Percentiles rank a stretch among this genome's conserved stretches.
These are phyloP conservation scores for Debaryomyces subglobosus DNA, from an alignment of 1,139 yeast species.

Conservation along the genomic window DNA sequence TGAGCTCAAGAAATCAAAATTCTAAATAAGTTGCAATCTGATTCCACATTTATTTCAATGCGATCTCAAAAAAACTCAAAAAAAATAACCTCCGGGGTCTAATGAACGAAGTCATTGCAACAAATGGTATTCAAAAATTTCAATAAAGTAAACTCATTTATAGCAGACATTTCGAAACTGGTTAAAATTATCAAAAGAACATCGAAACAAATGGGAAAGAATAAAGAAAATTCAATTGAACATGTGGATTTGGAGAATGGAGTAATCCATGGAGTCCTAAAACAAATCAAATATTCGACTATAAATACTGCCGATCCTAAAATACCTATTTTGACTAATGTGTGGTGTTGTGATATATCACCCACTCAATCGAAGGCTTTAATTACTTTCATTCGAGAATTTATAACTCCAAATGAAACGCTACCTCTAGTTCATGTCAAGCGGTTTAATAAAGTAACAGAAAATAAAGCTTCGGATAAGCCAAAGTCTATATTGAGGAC, in stretches of 20 bases:
- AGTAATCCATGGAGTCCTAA: conserved; percentile 48
- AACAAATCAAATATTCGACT: conserved; percentile 45
- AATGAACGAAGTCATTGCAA: neutral
- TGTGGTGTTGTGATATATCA: conserved; percentile 56
- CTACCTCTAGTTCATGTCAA: conserved; percentile 35
- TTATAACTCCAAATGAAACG: conserved; percentile 30
- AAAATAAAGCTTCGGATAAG: conserved; percentile 1
- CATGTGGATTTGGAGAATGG: conserved; percentile 52
- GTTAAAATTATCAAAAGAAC: conserved; percentile 8
- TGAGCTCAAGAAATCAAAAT: neutral
- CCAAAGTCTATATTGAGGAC: conserved; percentile 21
- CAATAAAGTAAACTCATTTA: conserved; percentile 6
- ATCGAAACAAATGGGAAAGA: conserved; percentile 17
- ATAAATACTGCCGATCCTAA: conserved; percentile 28
- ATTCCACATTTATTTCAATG: neutral
- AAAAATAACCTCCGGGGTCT: neutral
- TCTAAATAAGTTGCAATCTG: neutral
- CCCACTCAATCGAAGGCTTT: conserved; percentile 35
- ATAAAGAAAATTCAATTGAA: conserved; percentile 8
- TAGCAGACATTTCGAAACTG: conserved; percentile 13
- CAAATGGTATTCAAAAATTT: conserved; percentile 4
- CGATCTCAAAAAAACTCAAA: conserved; percentile 1
- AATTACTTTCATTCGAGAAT: conserved; percentile 29
- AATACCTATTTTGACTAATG: conserved; percentile 41
- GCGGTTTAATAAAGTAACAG: conserved; percentile 30